Conservation (phyloP, 495 filamentous ascomycete species). For the Podospora didyma region DNA sequence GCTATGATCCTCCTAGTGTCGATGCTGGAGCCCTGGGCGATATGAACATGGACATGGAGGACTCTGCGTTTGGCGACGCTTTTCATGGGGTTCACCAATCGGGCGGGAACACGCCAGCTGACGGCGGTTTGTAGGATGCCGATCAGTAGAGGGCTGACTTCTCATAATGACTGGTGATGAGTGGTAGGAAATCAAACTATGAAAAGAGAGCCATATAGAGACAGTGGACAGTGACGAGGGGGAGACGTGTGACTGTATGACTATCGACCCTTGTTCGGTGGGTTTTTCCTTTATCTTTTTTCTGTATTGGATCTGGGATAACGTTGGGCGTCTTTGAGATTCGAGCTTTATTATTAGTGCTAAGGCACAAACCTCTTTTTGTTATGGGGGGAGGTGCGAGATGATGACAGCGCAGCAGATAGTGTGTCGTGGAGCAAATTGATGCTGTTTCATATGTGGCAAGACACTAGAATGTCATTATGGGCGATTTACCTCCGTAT, state of each 20-base stretch:
- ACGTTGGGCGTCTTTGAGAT: not conserved
- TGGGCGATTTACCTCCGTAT: no score
- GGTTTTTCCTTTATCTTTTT: not conserved
- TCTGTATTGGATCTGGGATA: not conserved
- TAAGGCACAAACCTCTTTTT: not conserved
- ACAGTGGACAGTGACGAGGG: no score
- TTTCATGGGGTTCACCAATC: conserved; percentile 46
- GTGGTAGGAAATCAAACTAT: no score
- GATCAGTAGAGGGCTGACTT: not conserved
- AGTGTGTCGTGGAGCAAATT: no score
- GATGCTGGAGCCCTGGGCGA: conserved; percentile 38
- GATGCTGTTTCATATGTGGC: no score
- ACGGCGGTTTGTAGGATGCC: conserved; percentile 3
- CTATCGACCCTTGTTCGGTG: not conserved
- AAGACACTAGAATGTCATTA: no score
- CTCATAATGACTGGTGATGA: no score
- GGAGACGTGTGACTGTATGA: no score
- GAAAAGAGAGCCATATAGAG: no score
- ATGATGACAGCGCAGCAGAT: no score
- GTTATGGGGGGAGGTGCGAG: no score
- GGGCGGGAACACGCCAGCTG: conserved; percentile 16
- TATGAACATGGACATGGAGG: conserved; percentile 47
- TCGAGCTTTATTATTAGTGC: not conserved
- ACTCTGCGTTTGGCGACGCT: conserved; percentile 54
- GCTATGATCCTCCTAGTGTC: conserved; percentile 31